Conservation (phyloP, 2,329 filamentous ascomycete species). For the Venturiaceae sp. region DNA sequence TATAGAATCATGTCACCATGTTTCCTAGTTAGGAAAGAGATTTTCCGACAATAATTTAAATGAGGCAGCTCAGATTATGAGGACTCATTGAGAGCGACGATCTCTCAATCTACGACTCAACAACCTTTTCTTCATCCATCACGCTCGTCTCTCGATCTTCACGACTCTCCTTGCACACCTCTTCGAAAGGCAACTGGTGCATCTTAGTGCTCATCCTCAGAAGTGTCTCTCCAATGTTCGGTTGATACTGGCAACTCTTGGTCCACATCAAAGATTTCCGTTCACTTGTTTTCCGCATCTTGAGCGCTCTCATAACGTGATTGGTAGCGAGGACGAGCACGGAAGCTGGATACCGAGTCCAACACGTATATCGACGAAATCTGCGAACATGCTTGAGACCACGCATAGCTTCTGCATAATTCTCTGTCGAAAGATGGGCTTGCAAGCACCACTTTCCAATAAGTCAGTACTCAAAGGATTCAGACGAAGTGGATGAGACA, state of each 20-base stretch:
- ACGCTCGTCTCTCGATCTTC: not conserved
- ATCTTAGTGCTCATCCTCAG: not conserved
- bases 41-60: too few species aligned
- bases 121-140: not conserved
- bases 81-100: too few species aligned
- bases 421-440: conserved; percentile 3
- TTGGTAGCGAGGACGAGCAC: not conserved
- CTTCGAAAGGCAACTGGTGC: not conserved
- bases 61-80: too few species aligned
- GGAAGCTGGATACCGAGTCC: conserved; percentile 1
- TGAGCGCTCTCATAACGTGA: not conserved
- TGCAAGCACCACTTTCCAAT: conserved; percentile 9
- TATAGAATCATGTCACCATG: too few species aligned
- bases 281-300: not conserved
- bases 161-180: not conserved
- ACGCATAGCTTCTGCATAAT: conserved; percentile 2
- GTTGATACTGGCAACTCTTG: not conserved
- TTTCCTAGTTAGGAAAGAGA: too few species aligned
- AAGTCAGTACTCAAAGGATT: not conserved
- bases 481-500: not conserved
- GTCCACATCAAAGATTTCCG: not conserved
- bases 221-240: not conserved
- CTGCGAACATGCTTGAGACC: not conserved
- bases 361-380: conserved; percentile 4
- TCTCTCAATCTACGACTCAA: too few species aligned